Evolutionary conservation across 2,329 filamentous ascomycete species (phyloP), one percentile per base, ranked within the genome.

Genomic region (Fusarium robinianum): DNA sequence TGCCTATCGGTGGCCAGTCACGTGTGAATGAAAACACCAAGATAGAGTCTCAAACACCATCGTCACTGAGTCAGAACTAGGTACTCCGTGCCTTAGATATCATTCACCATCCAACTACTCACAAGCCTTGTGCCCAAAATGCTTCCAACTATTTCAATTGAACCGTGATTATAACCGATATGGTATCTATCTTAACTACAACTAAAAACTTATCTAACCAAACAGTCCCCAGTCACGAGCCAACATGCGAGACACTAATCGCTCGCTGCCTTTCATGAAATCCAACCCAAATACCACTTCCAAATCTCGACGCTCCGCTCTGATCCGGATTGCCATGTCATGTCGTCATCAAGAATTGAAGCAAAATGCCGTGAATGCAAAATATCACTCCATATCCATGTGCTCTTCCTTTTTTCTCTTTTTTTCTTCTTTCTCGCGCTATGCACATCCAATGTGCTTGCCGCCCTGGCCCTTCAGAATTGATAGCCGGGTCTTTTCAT

Each of bases 281-380:
- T 51, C 56, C 49, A 55, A 48, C 27, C 38, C 40, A 52, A 50
- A 53, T 59, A 32, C 36, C 49, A 38, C 42, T 23, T 44, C 31
- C 42, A 49, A 60, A 57, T 53, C 48, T 58, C 54, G 51, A 53
- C 49, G 47, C 51, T 55, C 53, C 60, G 60, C 61, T 63, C 51
- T 60, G 50, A 47, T 45, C 44, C 51, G 56, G 50, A 58, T 55
- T 60, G 56, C 57, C 53, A 55, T 59, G 43, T 64, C 62, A 57
- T 64, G 48, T 64, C 62, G 53, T 64, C 62, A 59, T 64, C 51
- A 64, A 58, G 50, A 54, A 52, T 46, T 44, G 45, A 59, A 59
- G 47, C 49, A 54, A 46, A 53, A 33, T 39, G 36, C 33, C 29
- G 50, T 51, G 41, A 32, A 55, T 55, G 41, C 45, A 47, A 49